Percentiles rank a stretch among this genome's conserved stretches.
phyloP scores from a whole-genome alignment of 345 rosid genomes.

The Eucalyptus microcorys region DNA sequence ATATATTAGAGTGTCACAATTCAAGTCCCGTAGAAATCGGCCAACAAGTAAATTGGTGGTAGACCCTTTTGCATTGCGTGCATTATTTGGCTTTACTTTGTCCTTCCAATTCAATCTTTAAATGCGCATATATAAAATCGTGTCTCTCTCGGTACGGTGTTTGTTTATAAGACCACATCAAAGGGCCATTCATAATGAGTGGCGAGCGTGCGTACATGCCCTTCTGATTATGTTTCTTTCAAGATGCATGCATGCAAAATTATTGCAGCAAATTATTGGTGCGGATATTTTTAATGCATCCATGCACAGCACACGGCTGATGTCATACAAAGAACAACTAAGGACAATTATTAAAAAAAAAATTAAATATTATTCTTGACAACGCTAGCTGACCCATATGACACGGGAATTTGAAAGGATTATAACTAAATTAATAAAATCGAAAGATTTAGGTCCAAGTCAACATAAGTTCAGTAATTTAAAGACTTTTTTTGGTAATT shows the following conservation, averaged over 20 bases:
- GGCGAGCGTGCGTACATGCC: neutral
- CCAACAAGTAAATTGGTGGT: neutral
- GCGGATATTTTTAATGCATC: neutral
- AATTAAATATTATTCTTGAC: too few relatives aligned
- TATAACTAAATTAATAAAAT: accelerated
- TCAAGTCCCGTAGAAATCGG: neutral
- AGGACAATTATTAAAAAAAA: too few relatives aligned
- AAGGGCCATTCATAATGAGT: neutral
- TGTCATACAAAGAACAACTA: neutral
- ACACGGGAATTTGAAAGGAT: accelerated
- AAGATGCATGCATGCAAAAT: neutral
- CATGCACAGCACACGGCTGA: neutral
- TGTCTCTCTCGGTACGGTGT: neutral
- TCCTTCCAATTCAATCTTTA: neutral
- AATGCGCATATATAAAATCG: neutral
- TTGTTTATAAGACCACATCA: neutral
- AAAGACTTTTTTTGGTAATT: too few relatives aligned
- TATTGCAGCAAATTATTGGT: neutral
- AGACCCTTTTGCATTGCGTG: neutral
- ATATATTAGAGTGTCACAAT: neutral
- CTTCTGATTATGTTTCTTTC: neutral
- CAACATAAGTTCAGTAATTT: accelerated
- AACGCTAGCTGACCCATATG: accelerated
- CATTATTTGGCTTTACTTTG: neutral
- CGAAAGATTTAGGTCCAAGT: too few relatives aligned